These are phyloP conservation scores for Trichophyton equinum DNA, from an alignment of 2,329 filamentous ascomycete species.

Conservation along the genomic window DNA sequence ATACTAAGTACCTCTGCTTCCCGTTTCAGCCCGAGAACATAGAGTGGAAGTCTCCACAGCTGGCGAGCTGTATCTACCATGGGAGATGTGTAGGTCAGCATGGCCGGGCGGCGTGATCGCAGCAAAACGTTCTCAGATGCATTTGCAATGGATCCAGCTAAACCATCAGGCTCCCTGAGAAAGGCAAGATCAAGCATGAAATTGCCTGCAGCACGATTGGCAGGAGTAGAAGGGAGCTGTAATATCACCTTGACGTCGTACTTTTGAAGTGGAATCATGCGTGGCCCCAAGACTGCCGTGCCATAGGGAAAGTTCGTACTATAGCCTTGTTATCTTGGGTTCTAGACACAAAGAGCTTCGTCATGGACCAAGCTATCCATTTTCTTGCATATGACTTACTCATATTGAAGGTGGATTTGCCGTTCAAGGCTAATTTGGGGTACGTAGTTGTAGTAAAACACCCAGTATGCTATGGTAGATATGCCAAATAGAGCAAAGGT, in stretches of 20 bases:
- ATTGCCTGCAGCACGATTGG: conserved; percentile 69
- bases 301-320: conserved; percentile 42
- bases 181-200: conserved; percentile 80
- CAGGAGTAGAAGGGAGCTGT: conserved; percentile 61
- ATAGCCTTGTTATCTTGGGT: background rate
- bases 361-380: background rate
- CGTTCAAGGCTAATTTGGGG: conserved; percentile 51
- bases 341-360: background rate
- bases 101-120: conserved; percentile 57
- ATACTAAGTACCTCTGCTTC: conserved; percentile 55
- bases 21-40: conserved; percentile 51
- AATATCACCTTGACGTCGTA: conserved; percentile 75
- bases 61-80: conserved; percentile 51
- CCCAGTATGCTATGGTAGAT: conserved; percentile 48
- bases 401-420: conserved; percentile 55
- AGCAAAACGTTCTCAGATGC: conserved; percentile 39
- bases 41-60: conserved; percentile 53
- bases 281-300: conserved; percentile 36
- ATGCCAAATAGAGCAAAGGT: conserved; percentile 44
- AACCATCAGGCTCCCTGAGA: conserved; percentile 36
- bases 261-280: conserved; percentile 57
- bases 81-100: conserved; percentile 67
- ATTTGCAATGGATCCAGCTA: conserved; percentile 19
- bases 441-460: conserved; percentile 59
- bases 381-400: conserved; percentile 27